phyloP scores from a whole-genome alignment of 441 rosid genomes.

The Viola pubescens region DNA sequence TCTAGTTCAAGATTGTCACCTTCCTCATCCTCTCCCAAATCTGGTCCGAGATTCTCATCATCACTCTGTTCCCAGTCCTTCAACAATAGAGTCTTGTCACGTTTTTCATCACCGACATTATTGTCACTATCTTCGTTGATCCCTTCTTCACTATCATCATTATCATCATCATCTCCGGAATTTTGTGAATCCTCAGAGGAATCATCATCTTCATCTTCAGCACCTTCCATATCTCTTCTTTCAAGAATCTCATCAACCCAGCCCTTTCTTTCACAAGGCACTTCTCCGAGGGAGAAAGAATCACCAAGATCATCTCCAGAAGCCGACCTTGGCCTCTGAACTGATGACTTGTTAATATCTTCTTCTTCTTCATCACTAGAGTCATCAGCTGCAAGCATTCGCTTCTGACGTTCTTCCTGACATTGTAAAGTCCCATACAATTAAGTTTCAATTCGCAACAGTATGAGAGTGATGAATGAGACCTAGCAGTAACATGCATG shows the following conservation, averaged over 20 bases:
- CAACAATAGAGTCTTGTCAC: constrained; percentile 29
- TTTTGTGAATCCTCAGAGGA: constrained; percentile 47
- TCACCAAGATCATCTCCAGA: constrained; percentile 96
- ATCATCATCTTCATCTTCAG: constrained; percentile 48
- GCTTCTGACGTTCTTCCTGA: constrained; percentile 71
- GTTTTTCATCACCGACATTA: constrained; percentile 25
- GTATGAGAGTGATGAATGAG: too few species aligned
- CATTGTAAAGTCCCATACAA: constrained; percentile 10
- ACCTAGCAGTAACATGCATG: too few species aligned
- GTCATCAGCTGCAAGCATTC: constrained; percentile 68
- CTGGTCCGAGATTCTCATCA: constrained; percentile 50
- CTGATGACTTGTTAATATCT: constrained; percentile 32
- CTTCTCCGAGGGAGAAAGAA: constrained; percentile 62
- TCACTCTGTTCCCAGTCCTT: constrained; percentile 95
- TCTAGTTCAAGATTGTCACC: constrained; percentile 23
- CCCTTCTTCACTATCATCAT: constrained; percentile 39
- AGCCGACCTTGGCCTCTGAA: constrained; percentile 31
- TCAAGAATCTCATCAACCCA: constrained; percentile 87
- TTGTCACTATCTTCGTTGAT: constrained; percentile 5
- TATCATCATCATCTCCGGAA: constrained; percentile 38
- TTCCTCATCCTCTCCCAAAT: constrained; percentile 48
- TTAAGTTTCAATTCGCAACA: too few species aligned
- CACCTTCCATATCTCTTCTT: constrained; percentile 41
- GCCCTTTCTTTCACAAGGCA: constrained; percentile 43
- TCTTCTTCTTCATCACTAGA: constrained; percentile 68